These are phyloP conservation scores for Cyphellophora europaea DNA, from an alignment of 2,329 filamentous ascomycete species.

Conservation along the genomic window DNA sequence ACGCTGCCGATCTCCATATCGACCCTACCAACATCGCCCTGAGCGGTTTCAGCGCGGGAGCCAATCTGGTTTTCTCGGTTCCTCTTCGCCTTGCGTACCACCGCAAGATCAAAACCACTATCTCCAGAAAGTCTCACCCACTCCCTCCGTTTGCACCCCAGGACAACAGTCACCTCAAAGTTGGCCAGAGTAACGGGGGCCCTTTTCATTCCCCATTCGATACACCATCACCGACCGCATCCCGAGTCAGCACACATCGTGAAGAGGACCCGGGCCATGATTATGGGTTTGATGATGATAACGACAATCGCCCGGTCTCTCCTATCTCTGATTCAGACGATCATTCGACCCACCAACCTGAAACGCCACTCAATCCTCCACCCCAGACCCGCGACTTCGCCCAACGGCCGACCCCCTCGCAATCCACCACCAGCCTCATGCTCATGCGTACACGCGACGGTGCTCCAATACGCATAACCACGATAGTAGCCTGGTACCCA, in stretches of 20 bases:
- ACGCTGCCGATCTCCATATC: slow-evolving; percentile 47
- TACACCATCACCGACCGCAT: not conserved
- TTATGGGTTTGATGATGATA: not conserved
- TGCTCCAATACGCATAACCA: slow-evolving; percentile 41
- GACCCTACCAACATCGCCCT: slow-evolving; percentile 49
- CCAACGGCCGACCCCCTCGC: not conserved
- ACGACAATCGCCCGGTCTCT: too few relatives aligned
- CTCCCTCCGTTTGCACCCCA: not conserved
- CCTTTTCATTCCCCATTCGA: slow-evolving; percentile 4
- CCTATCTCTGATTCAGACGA: slow-evolving; percentile 8
- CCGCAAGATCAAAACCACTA: slow-evolving; percentile 20
- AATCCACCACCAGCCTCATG: slow-evolving; percentile 9
- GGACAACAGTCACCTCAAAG: not conserved
- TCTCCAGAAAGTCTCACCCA: slow-evolving; percentile 8
- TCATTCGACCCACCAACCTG: slow-evolving; percentile 5
- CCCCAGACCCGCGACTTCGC: not conserved
- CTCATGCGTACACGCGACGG: slow-evolving; percentile 18
- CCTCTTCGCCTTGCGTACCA: slow-evolving; percentile 46
- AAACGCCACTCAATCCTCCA: not conserved
- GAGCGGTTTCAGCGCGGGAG: slow-evolving; percentile 55
- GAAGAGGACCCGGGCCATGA: not conserved
- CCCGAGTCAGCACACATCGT: not conserved
- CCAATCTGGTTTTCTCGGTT: slow-evolving; percentile 54
- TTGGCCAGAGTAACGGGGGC: not conserved
- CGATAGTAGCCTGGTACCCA: slow-evolving; percentile 54